A percentile compares a stretch with the other conserved stretches of the same genome.
Conservation (phyloP, 2,329 filamentous ascomycete genomes). For the Fusarium secorum region DNA sequence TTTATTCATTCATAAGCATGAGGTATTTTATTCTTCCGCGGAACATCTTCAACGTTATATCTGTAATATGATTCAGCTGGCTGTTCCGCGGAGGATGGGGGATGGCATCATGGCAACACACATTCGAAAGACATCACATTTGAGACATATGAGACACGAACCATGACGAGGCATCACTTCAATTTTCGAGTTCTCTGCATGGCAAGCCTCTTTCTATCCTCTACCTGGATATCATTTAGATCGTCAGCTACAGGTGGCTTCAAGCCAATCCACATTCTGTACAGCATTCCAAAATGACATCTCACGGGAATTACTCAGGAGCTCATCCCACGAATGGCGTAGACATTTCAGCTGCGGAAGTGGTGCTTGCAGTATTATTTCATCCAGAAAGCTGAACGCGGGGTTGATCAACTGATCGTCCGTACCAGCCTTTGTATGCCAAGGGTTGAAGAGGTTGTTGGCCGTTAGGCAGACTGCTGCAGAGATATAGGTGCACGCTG, state of each 20-base stretch:
- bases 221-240: rapidly evolving
- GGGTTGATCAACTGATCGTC: not conserved
- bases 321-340: not conserved
- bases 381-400: not conserved
- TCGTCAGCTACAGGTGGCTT: not conserved
- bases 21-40: not conserved
- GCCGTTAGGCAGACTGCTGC: not conserved
- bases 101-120: no score
- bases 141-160: rapidly evolving
- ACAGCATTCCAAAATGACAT: not conserved
- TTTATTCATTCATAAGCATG: not conserved
- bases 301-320: not conserved
- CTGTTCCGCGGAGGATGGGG: not conserved
- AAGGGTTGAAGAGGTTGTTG: not conserved
- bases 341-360: not conserved
- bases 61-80: not conserved
- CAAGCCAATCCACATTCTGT: not conserved
- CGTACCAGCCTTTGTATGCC: not conserved
- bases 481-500: not conserved
- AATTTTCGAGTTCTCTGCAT: rapidly evolving
- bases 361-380: not conserved
- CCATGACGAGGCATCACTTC: rapidly evolving
- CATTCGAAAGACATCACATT: no score
- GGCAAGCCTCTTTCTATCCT: rapidly evolving
- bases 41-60: not conserved